Conservation (phyloP, 2,329 filamentous ascomycete genomes). For the Trichoderma aggressivum region DNA sequence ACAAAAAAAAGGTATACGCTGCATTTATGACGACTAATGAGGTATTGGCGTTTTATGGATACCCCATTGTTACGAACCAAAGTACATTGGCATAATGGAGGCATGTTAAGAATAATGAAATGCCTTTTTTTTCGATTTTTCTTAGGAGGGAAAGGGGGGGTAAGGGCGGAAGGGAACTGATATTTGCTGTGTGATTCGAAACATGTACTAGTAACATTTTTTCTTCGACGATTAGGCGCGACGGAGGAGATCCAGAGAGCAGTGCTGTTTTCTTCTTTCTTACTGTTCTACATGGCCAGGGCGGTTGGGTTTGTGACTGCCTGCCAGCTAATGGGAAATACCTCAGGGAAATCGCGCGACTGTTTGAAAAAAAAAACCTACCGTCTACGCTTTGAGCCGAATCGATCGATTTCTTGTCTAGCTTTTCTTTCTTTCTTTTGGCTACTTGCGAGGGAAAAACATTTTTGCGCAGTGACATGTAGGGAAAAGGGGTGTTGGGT, state of each 20-base stretch:
- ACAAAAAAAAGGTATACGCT: conserved; percentile 25
- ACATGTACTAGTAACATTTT: conserved; percentile 27
- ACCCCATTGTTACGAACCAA: background rate
- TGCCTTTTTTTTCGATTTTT: background rate
- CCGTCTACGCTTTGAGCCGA: conserved; percentile 9
- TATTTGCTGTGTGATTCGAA: background rate
- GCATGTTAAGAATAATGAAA: background rate
- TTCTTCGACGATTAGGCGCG: conserved; percentile 22
- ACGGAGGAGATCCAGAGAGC: background rate
- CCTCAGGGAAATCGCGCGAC: conserved; percentile 2
- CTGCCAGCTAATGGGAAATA: conserved; percentile 5
- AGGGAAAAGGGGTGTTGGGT: background rate
- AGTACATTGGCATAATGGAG: conserved; percentile 15
- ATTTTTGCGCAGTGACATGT: conserved; percentile 28
- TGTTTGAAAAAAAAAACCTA: conserved; percentile 6
- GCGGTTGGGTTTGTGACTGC: background rate
- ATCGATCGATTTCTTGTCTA: background rate
- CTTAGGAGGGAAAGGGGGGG: background rate
- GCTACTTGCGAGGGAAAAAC: background rate
- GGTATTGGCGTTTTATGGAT: conserved; percentile 16
- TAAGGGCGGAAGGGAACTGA: background rate
- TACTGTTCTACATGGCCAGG: background rate
- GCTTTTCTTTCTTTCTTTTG: background rate
- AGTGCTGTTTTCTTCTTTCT: background rate
- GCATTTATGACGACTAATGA: background rate